phyloP scores from a whole-genome alignment of 257 asterid genomes.

The Thymus mandschuricus region DNA sequence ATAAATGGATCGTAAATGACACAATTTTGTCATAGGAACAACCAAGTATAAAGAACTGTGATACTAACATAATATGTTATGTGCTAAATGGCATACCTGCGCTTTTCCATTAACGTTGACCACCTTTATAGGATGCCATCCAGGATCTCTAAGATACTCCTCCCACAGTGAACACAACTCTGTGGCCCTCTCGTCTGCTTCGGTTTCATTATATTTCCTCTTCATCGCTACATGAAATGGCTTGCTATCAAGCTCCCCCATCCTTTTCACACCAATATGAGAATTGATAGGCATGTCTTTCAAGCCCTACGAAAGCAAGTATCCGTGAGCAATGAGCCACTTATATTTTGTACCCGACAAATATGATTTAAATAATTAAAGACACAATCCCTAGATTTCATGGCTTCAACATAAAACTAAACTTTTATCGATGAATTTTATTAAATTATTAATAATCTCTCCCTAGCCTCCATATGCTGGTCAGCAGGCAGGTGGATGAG shows the following conservation, averaged over 20 bases:
- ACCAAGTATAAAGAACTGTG: constrained; percentile 12
- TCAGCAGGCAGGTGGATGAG: neutral
- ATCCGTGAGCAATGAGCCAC: neutral
- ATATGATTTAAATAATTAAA: constrained; percentile 14
- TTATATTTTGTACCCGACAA: constrained; percentile 24
- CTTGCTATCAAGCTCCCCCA: constrained; percentile 78
- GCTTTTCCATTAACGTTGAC: constrained; percentile 46
- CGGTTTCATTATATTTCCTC: constrained; percentile 52
- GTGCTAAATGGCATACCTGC: constrained; percentile 49
- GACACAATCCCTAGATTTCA: constrained; percentile 17
- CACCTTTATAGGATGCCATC: constrained; percentile 77
- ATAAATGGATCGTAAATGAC: neutral
- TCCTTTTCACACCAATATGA: constrained; percentile 61
- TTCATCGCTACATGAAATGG: constrained; percentile 66
- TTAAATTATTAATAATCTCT: constrained; percentile 1
- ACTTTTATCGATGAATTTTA: constrained; percentile 3
- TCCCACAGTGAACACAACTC: constrained; percentile 75
- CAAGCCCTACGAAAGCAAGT: constrained; percentile 53
- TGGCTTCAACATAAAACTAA: constrained; percentile 25
- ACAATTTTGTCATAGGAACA: neutral
- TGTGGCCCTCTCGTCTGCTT: constrained; percentile 62
- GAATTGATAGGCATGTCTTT: constrained; percentile 42
- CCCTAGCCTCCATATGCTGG: constrained; percentile 1
- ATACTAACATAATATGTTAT: neutral
- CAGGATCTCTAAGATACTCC: constrained; percentile 73